Base-by-base conservation (phyloP, 768 basidiomycete species). In the Serendipita vermifera region DNA sequence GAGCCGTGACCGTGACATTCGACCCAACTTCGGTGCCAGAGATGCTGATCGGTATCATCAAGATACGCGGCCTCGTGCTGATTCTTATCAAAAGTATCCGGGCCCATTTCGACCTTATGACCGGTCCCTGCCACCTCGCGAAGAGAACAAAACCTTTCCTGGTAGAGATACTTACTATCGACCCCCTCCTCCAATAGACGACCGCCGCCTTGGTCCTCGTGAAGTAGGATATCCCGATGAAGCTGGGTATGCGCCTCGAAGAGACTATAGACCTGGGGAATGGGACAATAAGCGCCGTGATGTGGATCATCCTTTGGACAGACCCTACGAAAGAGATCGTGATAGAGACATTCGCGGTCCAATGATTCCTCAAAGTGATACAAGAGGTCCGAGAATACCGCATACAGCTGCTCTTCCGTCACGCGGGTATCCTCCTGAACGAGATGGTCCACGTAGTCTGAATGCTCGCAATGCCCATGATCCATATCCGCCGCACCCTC, bases 301-400 rank as follows among this genome's bases (percentile, higher is more conserved):
- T 9, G n/a, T 9, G n/a, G 46, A 51, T n/a, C 46, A 31, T 22
- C 22, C 27, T 11, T n/a, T 31, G n/a, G 46, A 51, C 46, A 51
- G 46, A 51, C 11, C 32, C 15, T 51, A 51, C 32, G 46, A n/a
- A n/a, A n/a, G n/a, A n/a, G n/a, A 51, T 15, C 46, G 46, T 51
- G 46, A 51, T 31, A 20, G 46, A 22, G 46, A 51, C n/a, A 22
- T 51, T 20, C 29, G 46, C 46, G 46, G 24, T 27, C 46, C 22
- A 29, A 22, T n/a, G n/a, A n/a, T n/a, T n/a, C n/a, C n/a, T n/a
- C n/a, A n/a, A n/a, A n/a, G n/a, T n/a, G n/a, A n/a, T n/a, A n/a
- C n/a, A n/a, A n/a, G n/a, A n/a, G n/a, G n/a, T n/a, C 39, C 39
- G 17, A 41, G 27, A n/a, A 7, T 41, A 26, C 26, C 39, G 17